Evolutionary conservation across 805 yeast genomes (phyloP).

Genomic region (Lipomyces lipofer): DNA sequence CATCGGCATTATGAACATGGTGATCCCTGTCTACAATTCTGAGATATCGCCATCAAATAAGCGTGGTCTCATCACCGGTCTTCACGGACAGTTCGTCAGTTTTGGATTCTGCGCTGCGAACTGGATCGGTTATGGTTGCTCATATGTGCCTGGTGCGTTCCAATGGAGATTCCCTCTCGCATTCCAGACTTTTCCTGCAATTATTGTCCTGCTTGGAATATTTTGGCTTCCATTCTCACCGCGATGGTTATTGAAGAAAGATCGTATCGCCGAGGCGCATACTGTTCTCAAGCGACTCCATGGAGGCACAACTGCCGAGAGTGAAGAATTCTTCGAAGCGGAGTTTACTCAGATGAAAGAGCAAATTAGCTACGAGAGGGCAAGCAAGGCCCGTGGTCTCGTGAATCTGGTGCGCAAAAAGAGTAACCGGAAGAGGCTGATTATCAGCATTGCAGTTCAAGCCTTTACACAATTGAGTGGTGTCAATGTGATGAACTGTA

Average conservation of each 20-base stretch:
- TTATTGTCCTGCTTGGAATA: constrained; percentile 46
- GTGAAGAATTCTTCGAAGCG: constrained; percentile 6
- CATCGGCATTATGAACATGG: constrained; percentile 60
- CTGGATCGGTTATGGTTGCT: constrained; percentile 66
- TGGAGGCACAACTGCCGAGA: neutral
- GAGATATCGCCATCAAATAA: constrained; percentile 61
- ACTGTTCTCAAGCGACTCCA: constrained; percentile 6
- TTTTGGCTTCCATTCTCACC: constrained; percentile 79
- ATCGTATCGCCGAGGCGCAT: constrained; percentile 62
- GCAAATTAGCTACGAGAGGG: constrained; percentile 17
- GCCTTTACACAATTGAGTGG: constrained; percentile 88
- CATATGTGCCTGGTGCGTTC: constrained; percentile 45
- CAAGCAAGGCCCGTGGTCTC: constrained; percentile 10
- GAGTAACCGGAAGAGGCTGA: constrained; percentile 39
- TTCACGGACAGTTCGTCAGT: constrained; percentile 63
- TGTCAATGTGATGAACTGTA: constrained; percentile 83
- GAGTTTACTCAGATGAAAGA: constrained; percentile 20
- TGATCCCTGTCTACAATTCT: constrained; percentile 62
- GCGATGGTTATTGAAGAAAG: constrained; percentile 69
- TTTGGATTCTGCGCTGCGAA: constrained; percentile 69
- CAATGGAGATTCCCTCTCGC: constrained; percentile 74
- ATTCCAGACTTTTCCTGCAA: constrained; percentile 55
- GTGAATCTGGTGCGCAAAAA: constrained; percentile 2
- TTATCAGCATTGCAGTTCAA: constrained; percentile 69
- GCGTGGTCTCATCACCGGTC: constrained; percentile 57